Evolutionary conservation across 805 yeast species (phyloP).

Genomic region (Tetrapisispora nanseiensis): DNA sequence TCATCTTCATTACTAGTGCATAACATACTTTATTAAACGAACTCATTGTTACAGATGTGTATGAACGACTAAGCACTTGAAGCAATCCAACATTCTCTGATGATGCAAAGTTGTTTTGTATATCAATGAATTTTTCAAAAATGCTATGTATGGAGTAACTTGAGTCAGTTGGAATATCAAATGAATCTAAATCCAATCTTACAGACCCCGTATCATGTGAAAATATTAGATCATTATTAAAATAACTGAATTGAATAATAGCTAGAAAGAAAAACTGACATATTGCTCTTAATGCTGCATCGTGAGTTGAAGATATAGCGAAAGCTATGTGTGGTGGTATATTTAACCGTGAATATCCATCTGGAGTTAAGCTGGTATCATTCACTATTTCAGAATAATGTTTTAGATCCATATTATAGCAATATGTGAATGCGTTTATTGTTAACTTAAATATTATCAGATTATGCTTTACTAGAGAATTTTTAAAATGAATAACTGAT

Average conservation of each 20-base stretch:
- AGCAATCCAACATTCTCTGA: background rate
- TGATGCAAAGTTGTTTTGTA: conserved; percentile 2
- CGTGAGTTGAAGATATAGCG: conserved; percentile 4
- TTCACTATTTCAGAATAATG: conserved; percentile 11
- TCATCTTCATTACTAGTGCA: conserved; percentile 7
- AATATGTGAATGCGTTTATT: conserved; percentile 5
- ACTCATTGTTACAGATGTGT: conserved; percentile 2
- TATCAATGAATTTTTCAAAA: conserved; percentile 8
- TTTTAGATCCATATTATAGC: conserved; percentile 13
- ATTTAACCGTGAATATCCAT: background rate
- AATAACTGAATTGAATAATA: conserved; percentile 9
- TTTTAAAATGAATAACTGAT: background rate
- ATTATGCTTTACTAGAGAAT: background rate
- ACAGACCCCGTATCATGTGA: background rate
- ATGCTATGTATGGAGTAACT: background rate
- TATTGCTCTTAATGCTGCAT: conserved; percentile 7
- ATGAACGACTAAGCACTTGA: conserved; percentile 3
- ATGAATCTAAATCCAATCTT: conserved; percentile 4
- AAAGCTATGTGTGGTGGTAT: conserved; percentile 18
- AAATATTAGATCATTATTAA: conserved; percentile 6
- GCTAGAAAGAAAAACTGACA: conserved; percentile 8
- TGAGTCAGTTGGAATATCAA: conserved; percentile 2
- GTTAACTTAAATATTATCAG: conserved; percentile 4
- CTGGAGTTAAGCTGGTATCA: background rate
- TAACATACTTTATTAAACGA: conserved; percentile 6